Evolutionary conservation across 2,329 filamentous ascomycete species (phyloP), one percentile per base, ranked within the genome.

Genomic region (Paracoccidioides brasiliensis): DNA sequence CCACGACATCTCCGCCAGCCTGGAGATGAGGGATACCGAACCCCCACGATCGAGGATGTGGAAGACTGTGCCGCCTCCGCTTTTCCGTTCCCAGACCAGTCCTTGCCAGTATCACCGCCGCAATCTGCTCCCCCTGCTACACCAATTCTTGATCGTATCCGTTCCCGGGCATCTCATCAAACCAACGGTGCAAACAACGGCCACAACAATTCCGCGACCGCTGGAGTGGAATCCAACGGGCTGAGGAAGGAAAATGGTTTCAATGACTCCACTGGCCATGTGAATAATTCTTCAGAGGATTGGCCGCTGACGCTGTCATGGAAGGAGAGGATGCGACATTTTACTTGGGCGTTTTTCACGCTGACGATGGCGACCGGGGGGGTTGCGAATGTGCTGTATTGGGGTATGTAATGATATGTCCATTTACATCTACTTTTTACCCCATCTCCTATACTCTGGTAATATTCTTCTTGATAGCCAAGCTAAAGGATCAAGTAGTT

Each of bases 321-420:
- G 71, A 76, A 72, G 59, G 72, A 80, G 60, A 70, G 81, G n/a
- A 76, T 83, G 46, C 70, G 77, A 52, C 81, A 84, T 69, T 78
- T 82, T 60, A 83, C 81, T 0, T 91, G 87, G 87, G 89, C 86
- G 0, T 91, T 83, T 77, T 91, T 90, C 64, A 88, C 86, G 14
- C 73, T 83, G 68, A 82, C 80, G 0, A 84, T 82, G 79, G 79
- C 79, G 1, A 82, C 79, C 0, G 79, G 79, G 4, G 79, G 79
- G 0, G 72, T 82, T 57, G 80, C 81, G 4, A 83, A 83, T 67
- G 79, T 81, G 5, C 62, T 84, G 30, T 76, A 80, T 63, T 67
- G 59, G 40, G 73, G 12, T 74, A 75, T 64, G 75, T n/a, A 22
- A 22, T 22, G n/a, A 70, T 74, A 57, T 75, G 76, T 60, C 72